phyloP scores from a whole-genome alignment of 78 protist species.

The Paulinella micropora region DNA sequence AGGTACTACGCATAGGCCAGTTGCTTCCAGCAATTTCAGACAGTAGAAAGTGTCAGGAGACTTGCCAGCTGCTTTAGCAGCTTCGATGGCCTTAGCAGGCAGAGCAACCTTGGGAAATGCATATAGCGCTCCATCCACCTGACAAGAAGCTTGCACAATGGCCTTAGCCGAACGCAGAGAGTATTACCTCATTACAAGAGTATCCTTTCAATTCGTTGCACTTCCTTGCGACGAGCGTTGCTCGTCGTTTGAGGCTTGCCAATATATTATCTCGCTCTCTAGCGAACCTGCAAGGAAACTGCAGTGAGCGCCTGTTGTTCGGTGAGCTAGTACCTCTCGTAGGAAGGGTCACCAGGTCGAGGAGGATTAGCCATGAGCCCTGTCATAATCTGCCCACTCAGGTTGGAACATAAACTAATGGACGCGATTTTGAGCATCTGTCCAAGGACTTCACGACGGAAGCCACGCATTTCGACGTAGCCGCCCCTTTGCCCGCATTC shows the following conservation, averaged over 20 bases:
- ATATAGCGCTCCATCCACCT: constrained; percentile 83
- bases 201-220: not conserved
- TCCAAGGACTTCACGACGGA: constrained; percentile 25
- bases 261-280: not conserved
- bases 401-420: constrained; percentile 54
- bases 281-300: not conserved
- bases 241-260: not conserved
- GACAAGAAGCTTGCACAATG: too few relatives aligned
- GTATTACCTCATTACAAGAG: not conserved
- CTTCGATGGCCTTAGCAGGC: constrained; percentile 69
- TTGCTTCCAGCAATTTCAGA: constrained; percentile 61
- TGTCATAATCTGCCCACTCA: constrained; percentile 66
- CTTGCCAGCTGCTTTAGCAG: constrained; percentile 40
- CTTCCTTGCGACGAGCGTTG: not conserved
- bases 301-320: too few relatives aligned
- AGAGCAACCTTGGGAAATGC: constrained; percentile 84
- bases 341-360: constrained; percentile 42
- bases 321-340: too few relatives aligned
- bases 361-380: constrained; percentile 85
- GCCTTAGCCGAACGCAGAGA: too few relatives aligned
- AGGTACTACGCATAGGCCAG: constrained; percentile 88
- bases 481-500: constrained; percentile 64
- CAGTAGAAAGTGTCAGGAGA: constrained; percentile 81
- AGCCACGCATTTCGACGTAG: not conserved
- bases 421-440: constrained; percentile 78